These are phyloP conservation scores for Coemansia sp. DNA, from an alignment of 192 early-diverging fungal genomes.

Conservation along the genomic window DNA sequence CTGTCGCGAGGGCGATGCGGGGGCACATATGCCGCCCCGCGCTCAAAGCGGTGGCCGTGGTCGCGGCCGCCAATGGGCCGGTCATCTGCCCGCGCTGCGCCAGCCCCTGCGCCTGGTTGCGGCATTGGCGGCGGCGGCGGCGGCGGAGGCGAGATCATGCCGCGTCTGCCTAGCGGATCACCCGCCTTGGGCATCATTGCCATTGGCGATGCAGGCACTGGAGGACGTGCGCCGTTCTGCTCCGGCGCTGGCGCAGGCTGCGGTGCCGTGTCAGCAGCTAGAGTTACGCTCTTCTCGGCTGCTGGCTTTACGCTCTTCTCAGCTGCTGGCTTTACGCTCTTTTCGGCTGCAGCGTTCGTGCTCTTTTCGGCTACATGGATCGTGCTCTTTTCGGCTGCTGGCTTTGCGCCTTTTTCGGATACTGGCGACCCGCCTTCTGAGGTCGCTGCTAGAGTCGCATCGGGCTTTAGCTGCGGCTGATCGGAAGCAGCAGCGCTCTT, in stretches of 20 bases:
- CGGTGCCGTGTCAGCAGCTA: not conserved
- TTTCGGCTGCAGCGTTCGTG: not conserved
- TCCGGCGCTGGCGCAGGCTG: not conserved
- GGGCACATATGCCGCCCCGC: conserved; percentile 1
- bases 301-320: no score
- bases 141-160: not conserved
- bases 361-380: no score
- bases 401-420: not conserved
- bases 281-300: no score
- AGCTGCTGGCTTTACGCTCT: not conserved
- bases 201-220: not conserved
- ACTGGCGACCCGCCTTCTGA: not conserved
- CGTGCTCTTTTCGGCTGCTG: no score
- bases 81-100: not conserved
- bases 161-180: not conserved
- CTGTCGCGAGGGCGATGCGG: conserved; percentile 15
- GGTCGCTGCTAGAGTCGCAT: not conserved
- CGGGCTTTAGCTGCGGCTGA: not conserved
- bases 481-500: not conserved
- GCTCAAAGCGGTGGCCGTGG: conserved; percentile 11
- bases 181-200: not conserved
- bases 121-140: conserved; percentile 5
- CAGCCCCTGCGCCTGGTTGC: not conserved
- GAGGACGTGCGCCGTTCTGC: not conserved
- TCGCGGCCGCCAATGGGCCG: not conserved